Percentiles rank a stretch among this genome's conserved stretches.
Conservation (phyloP, 148 eudicot species). For the Rheum nobile region DNA sequence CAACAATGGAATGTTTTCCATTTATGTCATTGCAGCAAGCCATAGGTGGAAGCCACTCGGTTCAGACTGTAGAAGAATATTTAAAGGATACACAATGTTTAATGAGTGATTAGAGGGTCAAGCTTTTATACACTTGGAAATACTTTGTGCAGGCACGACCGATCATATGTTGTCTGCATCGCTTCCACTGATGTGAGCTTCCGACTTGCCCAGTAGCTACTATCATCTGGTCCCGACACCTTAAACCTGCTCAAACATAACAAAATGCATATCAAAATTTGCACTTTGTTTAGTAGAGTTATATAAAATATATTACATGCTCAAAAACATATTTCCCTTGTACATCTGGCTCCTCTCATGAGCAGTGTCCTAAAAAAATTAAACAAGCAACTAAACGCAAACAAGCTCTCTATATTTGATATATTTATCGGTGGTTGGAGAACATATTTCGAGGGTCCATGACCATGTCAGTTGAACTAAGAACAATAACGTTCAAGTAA, state of each 20-base stretch:
- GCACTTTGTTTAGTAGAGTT: not conserved
- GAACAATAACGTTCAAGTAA: too few relatives aligned
- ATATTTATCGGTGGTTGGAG: conserved; percentile 7
- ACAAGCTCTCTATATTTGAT: not conserved
- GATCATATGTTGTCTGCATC: conserved; percentile 72
- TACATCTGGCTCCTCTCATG: conserved; percentile 82
- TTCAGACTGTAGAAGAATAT: too few relatives aligned
- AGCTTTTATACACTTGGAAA: conserved; percentile 44
- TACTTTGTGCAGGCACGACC: not conserved
- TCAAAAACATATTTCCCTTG: conserved; percentile 98
- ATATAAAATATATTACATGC: conserved; percentile 26
- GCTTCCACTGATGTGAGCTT: conserved; percentile 62
- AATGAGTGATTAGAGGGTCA: conserved; percentile 15
- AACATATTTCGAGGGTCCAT: too few relatives aligned
- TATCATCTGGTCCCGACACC: conserved; percentile 82
- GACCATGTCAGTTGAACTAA: too few relatives aligned
- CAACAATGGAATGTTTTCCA: conserved; percentile 16
- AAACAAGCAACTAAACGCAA: conserved; percentile 13
- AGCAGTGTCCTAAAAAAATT: conserved; percentile 71
- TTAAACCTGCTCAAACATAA: conserved; percentile 44
- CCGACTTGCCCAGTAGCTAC: conserved; percentile 66
- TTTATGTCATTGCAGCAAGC: conserved; percentile 14
- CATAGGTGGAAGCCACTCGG: not conserved
- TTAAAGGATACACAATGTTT: conserved; percentile 12
- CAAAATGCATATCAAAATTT: not conserved